Evolutionary conservation across 371 early-diverging fungal genomes (phyloP).

Genomic region (Mucor racemosus): DNA sequence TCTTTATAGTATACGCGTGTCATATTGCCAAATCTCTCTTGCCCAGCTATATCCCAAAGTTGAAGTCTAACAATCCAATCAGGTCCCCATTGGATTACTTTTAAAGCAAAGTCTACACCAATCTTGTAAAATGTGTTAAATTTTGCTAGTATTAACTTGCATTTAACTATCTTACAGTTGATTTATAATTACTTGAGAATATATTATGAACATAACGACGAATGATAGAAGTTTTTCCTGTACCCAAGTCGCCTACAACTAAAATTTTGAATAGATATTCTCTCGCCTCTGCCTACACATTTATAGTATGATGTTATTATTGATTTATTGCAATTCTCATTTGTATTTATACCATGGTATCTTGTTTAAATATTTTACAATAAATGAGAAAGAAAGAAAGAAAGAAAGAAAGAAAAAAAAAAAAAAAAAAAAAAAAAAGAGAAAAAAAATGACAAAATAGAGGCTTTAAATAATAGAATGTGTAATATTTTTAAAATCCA

Average conservation of each 20-base stretch:
- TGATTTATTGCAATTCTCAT: not conserved
- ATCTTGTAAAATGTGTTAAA: conserved; percentile 41
- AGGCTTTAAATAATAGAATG: not conserved
- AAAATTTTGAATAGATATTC: conserved; percentile 74
- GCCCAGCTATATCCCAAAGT: conserved; percentile 87
- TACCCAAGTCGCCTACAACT: conserved; percentile 80
- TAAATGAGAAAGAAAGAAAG: not conserved
- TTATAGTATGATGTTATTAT: not conserved
- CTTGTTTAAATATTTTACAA: not conserved
- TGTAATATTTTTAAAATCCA: conserved; percentile 16
- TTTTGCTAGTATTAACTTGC: not conserved
- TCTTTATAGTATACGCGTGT: conserved; percentile 85
- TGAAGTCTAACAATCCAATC: conserved; percentile 68
- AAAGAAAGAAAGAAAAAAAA: not conserved
- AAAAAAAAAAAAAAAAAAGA: not conserved
- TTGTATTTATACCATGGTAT: not conserved
- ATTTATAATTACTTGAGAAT: conserved; percentile 72
- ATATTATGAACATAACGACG: conserved; percentile 73
- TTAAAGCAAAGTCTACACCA: conserved; percentile 87
- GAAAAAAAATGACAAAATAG: not conserved
- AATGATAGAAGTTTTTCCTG: conserved; percentile 77
- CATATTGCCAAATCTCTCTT: conserved; percentile 81
- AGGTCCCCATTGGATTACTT: conserved; percentile 70
- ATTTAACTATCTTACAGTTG: conserved; percentile 59
- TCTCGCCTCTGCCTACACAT: conserved; percentile 14